Evolutionary conservation across 805 yeast genomes (phyloP).

Genomic region (Candida namnaoensis): DNA sequence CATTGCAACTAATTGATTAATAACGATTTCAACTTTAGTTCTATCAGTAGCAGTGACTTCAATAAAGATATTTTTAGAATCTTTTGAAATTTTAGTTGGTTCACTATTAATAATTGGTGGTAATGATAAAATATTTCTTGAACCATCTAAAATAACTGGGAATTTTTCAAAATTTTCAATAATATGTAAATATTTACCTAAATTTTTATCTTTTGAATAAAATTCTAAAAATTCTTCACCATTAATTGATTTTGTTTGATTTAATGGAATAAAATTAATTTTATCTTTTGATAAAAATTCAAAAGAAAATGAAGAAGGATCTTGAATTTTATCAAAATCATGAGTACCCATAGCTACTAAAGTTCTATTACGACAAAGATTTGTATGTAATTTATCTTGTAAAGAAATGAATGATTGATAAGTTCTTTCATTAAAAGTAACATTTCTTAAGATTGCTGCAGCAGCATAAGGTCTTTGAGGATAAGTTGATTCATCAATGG

Average conservation of each 20-base stretch:
- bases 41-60: conserved; percentile 94
- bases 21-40: conserved; percentile 89
- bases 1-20: conserved; percentile 92
- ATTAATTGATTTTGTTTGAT: conserved; percentile 58
- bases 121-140: conserved; percentile 74
- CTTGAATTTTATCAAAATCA: conserved; percentile 71
- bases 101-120: conserved; percentile 97
- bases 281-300: conserved; percentile 77
- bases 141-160: conserved; percentile 81
- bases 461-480: conserved; percentile 88
- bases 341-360: conserved; percentile 98
- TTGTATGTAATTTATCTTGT: conserved; percentile 93
- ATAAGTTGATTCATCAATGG: conserved; percentile 67
- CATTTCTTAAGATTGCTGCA: conserved; percentile 84
- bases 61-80: conserved; percentile 82
- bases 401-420: conserved; percentile 92
- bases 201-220: conserved; percentile 83
- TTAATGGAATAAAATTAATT: conserved; percentile 66
- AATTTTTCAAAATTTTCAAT: conserved; percentile 82
- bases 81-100: conserved; percentile 75
- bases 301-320: conserved; percentile 84
- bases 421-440: conserved; percentile 72
- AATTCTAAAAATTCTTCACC: conserved; percentile 81
- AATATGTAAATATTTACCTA: conserved; percentile 83
- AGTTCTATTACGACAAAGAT: conserved; percentile 94